phyloP scores from a whole-genome alignment of 2,329 filamentous ascomycete species.

The Dactylellina sp. region DNA sequence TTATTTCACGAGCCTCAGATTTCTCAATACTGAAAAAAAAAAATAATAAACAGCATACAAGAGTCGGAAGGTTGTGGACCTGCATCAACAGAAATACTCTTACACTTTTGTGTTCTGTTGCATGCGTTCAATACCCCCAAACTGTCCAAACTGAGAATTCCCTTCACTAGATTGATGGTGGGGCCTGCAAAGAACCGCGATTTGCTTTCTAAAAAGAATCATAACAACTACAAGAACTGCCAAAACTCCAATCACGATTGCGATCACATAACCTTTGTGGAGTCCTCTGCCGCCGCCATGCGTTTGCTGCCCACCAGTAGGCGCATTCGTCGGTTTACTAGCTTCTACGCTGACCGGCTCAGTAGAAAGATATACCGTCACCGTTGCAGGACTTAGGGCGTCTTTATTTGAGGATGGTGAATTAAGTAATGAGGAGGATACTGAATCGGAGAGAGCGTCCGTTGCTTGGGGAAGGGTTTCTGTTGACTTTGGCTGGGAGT shows the following conservation, averaged over 20 bases:
- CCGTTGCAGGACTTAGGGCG: constrained; percentile 1
- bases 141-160: constrained; percentile 4
- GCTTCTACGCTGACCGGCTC: too few species aligned
- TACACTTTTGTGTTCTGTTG: too few species aligned
- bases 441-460: neutral
- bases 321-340: too few species aligned
- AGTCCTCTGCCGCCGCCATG: neutral
- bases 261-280: constrained; percentile 10
- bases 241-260: constrained; percentile 2
- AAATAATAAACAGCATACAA: too few species aligned
- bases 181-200: neutral
- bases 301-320: neutral
- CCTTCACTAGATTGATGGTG: neutral
- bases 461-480: neutral
- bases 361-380: constrained; percentile 9
- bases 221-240: constrained; percentile 2
- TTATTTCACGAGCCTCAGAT: too few species aligned
- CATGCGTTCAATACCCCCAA: constrained; percentile 10
- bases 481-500: neutral
- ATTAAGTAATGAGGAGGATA: neutral
- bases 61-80: too few species aligned
- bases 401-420: neutral
- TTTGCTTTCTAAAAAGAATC: constrained; percentile 3
- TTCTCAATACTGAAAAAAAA: too few species aligned
- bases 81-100: too few species aligned